Evolutionary conservation across 2,329 filamentous ascomycete genomes (phyloP), one percentile per base, ranked within the genome.

Genomic region (Ceratocystis cubensis): DNA sequence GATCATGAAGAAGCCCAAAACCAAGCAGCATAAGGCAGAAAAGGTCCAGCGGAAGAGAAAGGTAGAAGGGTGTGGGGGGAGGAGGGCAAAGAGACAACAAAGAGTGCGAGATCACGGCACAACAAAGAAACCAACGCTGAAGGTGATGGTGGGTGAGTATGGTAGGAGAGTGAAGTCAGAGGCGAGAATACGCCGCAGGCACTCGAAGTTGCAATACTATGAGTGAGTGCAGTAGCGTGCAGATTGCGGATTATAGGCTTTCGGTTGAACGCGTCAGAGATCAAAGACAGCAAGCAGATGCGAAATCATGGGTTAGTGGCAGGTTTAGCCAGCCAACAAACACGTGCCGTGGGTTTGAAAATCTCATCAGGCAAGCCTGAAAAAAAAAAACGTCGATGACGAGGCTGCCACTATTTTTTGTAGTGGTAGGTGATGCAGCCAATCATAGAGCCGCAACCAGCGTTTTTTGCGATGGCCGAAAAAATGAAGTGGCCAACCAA

Each of bases 1-100:
- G 50, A 64, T 48, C 66, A 68, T 68, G 46, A 68, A 68, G 61
- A 20, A 20, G 46, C 48, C 50, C 28, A 33, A 25, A 59, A 10
- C 17, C 30, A 30, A 37, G 41, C 64, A n/a, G 33, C n/a, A 53
- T 22, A 53, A 13, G 48, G 48, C 48, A 20, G 48, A 20, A 41
- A 41, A 13, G 37, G 4, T 22, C 28, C 33, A n/a, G 30, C n/a
- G 30, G 44, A 17, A 33, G 41, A 22, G 22, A 28, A 17, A 33
- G 33, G 22, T 25, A 22, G 53, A 25, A 30, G 56, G 10, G 17
- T 13, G 56, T 30, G 1, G 5, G n/a, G 28, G 25, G 17, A 1
- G 6, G 15, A 0, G 17, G 7, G 20, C 20, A 25, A 20, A 28
- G 48, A 15, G 20, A 20, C 48, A 6, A 5, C 20, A 25, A 25